These are phyloP conservation scores for Lunularia cruciata DNA, from an alignment of 225 moss, liverwort and hornwort species.

Conservation along the genomic window DNA sequence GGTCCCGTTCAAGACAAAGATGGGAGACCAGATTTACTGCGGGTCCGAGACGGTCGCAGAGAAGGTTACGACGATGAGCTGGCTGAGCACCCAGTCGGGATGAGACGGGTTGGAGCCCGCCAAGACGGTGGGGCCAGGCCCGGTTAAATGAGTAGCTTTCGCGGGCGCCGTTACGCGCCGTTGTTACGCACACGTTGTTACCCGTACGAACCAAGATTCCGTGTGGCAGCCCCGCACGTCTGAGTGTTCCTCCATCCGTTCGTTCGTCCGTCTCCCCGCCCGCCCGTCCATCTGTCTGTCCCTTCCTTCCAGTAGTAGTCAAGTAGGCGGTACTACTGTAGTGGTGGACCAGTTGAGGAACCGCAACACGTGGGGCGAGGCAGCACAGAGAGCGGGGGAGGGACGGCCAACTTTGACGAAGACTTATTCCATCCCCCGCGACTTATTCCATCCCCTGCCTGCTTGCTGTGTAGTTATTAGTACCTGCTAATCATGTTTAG, in stretches of 20 bases:
- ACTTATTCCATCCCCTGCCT: not conserved
- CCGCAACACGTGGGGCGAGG: slow-evolving; percentile 3
- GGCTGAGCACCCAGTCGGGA: not conserved
- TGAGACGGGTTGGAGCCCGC: not conserved
- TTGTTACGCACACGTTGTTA: slow-evolving; percentile 22
- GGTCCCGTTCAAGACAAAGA: slow-evolving; percentile 12
- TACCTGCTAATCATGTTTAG: no score
- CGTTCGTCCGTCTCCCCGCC: not conserved
- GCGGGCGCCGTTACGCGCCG: slow-evolving; percentile 24
- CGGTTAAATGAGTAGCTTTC: not conserved
- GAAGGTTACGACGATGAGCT: no score
- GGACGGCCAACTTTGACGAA: slow-evolving; percentile 1
- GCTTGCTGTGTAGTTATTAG: no score
- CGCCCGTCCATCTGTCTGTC: not conserved
- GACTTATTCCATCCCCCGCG: not conserved
- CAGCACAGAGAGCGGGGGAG: not conserved
- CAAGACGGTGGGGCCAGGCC: slow-evolving; percentile 4
- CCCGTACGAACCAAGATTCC: slow-evolving; percentile 17
- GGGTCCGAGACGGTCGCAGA: slow-evolving; percentile 8
- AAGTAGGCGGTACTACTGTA: not conserved
- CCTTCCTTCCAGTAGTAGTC: not conserved
- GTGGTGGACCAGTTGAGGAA: not conserved
- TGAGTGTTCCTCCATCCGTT: not conserved
- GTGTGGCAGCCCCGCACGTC: slow-evolving; percentile 17
- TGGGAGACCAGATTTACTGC: slow-evolving; percentile 4